phyloP scores from a whole-genome alignment of 331 rosid species.

The Acacia pycnantha region DNA sequence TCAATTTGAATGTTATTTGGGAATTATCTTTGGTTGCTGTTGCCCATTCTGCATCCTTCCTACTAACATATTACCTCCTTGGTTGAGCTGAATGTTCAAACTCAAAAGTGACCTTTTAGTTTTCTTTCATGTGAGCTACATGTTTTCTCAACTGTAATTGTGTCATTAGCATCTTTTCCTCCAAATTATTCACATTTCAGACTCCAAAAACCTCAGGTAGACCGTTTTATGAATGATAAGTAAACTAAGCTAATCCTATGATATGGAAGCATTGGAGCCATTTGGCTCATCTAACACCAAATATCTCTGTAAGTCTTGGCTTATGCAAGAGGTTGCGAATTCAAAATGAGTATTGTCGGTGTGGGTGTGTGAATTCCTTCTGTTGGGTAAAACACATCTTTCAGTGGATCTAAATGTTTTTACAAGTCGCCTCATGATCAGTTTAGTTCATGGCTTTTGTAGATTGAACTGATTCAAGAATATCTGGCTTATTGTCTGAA shows the following conservation, averaged over 20 bases:
- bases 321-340: too few species aligned
- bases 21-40: not conserved
- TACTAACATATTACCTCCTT: conserved; percentile 1
- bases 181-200: not conserved
- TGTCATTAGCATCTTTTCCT: not conserved
- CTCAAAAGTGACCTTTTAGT: not conserved
- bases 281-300: too few species aligned
- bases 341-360: too few species aligned
- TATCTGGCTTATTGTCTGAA: not conserved
- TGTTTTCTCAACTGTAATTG: not conserved
- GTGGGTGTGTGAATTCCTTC: too few species aligned
- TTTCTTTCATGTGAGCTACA: not conserved
- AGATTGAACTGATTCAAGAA: not conserved
- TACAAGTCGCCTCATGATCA: not conserved
- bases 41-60: not conserved
- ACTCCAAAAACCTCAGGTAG: not conserved
- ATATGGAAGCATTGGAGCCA: not conserved
- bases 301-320: too few species aligned
- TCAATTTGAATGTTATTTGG: conserved; percentile 18
- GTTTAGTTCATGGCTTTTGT: not conserved
- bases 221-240: not conserved
- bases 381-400: not conserved
- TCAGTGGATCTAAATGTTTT: not conserved
- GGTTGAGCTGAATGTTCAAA: not conserved
- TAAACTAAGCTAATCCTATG: not conserved